phyloP scores from a whole-genome alignment of 2,329 filamentous ascomycete species.

The Ophiostoma novo-ulmi region DNA sequence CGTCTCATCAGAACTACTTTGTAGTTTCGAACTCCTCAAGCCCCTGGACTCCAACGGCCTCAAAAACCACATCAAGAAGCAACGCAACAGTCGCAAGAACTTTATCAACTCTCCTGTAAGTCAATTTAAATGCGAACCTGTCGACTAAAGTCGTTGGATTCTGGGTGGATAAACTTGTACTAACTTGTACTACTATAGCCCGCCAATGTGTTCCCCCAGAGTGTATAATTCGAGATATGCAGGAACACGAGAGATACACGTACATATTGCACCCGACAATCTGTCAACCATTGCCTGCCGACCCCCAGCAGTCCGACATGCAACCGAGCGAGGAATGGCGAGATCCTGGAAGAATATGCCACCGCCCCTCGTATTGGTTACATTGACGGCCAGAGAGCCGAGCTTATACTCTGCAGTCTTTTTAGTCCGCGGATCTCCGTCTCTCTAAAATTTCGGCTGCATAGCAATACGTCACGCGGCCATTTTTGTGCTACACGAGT shows the following conservation, averaged over 20 bases:
- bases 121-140: slow-evolving; percentile 30
- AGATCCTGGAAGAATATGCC: not conserved
- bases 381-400: not conserved
- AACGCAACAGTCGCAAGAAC: slow-evolving; percentile 85
- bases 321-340: not conserved
- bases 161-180: slow-evolving; percentile 17
- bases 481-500: not conserved
- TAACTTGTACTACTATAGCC: slow-evolving; percentile 37
- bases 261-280: not conserved
- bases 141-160: not conserved
- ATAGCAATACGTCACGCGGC: not conserved
- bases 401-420: not conserved
- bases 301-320: not conserved
- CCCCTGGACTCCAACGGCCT: slow-evolving; percentile 91
- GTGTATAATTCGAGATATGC: slow-evolving; percentile 38
- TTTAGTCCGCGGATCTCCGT: not conserved
- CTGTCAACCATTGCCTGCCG: not conserved
- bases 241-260: not conserved
- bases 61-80: slow-evolving; percentile 99
- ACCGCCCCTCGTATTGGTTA: not conserved
- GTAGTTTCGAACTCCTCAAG: slow-evolving; percentile 95
- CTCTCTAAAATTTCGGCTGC: not conserved
- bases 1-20: slow-evolving; percentile 85
- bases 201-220: slow-evolving; percentile 53
- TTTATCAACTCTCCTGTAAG: slow-evolving; percentile 95